Conservation (phyloP, 2,329 filamentous ascomycete species). For the Talaromyces sp. region DNA sequence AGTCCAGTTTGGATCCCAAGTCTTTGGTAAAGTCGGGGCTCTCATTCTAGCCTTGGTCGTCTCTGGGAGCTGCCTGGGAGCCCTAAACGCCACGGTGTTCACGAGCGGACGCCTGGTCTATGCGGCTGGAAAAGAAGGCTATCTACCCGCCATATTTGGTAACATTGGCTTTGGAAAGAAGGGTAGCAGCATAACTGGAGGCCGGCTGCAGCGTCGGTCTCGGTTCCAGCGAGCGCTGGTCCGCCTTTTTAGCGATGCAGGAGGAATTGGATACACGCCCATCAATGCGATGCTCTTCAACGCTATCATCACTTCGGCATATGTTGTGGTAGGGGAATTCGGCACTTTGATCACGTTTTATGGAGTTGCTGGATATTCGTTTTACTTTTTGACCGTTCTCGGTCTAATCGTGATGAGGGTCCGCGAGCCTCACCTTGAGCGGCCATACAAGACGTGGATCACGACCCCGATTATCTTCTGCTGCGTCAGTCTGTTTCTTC, state of each 20-base stretch:
- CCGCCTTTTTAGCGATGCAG: slow-evolving; percentile 67
- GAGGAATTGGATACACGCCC: slow-evolving; percentile 87
- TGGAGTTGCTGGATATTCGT: slow-evolving; percentile 92
- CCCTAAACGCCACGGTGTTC: slow-evolving; percentile 90
- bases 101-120: slow-evolving; percentile 90
- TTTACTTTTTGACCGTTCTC: slow-evolving; percentile 93
- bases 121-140: slow-evolving; percentile 90
- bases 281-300: slow-evolving; percentile 88
- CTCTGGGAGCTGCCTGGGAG: slow-evolving; percentile 86
- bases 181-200: slow-evolving; percentile 20
- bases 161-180: slow-evolving; percentile 64
- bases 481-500: slow-evolving; percentile 89
- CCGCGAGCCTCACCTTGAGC: slow-evolving; percentile 77
- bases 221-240: slow-evolving; percentile 58
- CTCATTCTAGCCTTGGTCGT: slow-evolving; percentile 85
- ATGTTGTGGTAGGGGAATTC: slow-evolving; percentile 86
- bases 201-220: slow-evolving; percentile 41
- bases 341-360: slow-evolving; percentile 92
- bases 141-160: slow-evolving; percentile 78
- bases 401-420: slow-evolving; percentile 88
- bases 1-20: slow-evolving; percentile 83
- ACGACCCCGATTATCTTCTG: slow-evolving; percentile 96
- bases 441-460: slow-evolving; percentile 95
- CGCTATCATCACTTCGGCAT: slow-evolving; percentile 64
- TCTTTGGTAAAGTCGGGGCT: slow-evolving; percentile 79